phyloP scores from a whole-genome alignment of 805 yeast species.

The Phaffomyces opuntiae region DNA sequence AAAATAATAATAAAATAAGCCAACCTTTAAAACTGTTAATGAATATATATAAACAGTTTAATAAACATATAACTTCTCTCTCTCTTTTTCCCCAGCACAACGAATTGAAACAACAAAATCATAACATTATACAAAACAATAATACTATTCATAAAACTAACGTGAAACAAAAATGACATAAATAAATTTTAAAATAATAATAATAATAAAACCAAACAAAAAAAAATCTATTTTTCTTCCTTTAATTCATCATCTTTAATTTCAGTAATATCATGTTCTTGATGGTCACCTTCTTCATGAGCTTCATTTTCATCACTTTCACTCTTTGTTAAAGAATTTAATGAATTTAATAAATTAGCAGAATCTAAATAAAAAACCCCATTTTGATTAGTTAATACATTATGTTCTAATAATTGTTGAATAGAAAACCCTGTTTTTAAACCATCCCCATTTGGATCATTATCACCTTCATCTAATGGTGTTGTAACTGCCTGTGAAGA shows the following conservation, averaged over 20 bases:
- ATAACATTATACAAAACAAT: too few species aligned
- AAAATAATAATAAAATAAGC: too few species aligned
- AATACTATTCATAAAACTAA: neutral
- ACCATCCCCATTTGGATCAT: slow-evolving; percentile 16
- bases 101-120: neutral
- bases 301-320: slow-evolving; percentile 13
- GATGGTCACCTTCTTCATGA: neutral
- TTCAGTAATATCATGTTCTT: slow-evolving; percentile 12
- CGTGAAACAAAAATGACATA: too few species aligned
- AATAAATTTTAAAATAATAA: neutral
- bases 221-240: neutral
- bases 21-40: too few species aligned
- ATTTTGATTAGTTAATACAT: slow-evolving; percentile 29
- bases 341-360: slow-evolving; percentile 47
- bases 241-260: slow-evolving; percentile 3
- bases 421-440: slow-evolving; percentile 23
- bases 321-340: slow-evolving; percentile 24
- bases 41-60: too few species aligned
- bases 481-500: slow-evolving; percentile 1
- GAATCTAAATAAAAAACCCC: slow-evolving; percentile 64
- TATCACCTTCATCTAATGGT: slow-evolving; percentile 5
- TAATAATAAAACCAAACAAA: neutral
- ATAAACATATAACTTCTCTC: too few species aligned
- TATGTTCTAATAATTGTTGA: slow-evolving; percentile 24
- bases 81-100: too few species aligned